Evolutionary conservation across 2,329 filamentous ascomycete genomes (phyloP).

Genomic region (Stromatinia cepivora): DNA sequence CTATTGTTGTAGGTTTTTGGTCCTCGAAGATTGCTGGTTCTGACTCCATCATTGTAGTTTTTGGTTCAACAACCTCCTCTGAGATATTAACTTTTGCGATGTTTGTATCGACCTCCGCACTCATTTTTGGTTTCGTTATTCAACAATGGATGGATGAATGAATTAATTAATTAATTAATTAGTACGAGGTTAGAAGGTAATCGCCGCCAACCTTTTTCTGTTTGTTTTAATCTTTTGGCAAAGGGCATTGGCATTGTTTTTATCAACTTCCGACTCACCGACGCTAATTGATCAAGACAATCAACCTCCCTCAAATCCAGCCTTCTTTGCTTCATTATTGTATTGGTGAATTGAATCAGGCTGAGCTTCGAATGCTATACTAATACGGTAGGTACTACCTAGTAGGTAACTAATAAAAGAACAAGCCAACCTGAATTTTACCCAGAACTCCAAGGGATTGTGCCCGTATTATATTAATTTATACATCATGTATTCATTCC

Average conservation of each 20-base stretch:
- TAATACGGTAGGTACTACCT: too few relatives aligned
- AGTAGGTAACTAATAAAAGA: too few relatives aligned
- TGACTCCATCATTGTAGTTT: neutral
- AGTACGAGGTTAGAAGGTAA: neutral
- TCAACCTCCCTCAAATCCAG: too few relatives aligned
- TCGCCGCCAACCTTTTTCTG: neutral
- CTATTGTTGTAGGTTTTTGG: neutral
- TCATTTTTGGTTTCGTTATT: neutral
- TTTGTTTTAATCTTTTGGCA: neutral
- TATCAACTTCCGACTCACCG: neutral
- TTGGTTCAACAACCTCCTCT: neutral
- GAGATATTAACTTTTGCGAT: neutral
- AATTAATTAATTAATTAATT: neutral
- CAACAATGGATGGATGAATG: too few relatives aligned
- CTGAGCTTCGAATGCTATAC: too few relatives aligned
- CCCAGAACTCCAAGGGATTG: neutral
- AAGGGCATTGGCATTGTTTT: neutral
- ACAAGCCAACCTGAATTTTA: too few relatives aligned
- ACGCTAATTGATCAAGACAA: neutral
- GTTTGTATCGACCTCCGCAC: conserved; percentile 3
- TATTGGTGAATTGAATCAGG: too few relatives aligned
- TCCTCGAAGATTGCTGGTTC: neutral
- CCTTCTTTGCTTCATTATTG: too few relatives aligned
- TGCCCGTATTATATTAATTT: too few relatives aligned
- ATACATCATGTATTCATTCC: neutral